These are phyloP conservation scores for Lunasporangiospora selenospora DNA, from an alignment of 192 early-diverging fungal genomes.

Conservation along the genomic window DNA sequence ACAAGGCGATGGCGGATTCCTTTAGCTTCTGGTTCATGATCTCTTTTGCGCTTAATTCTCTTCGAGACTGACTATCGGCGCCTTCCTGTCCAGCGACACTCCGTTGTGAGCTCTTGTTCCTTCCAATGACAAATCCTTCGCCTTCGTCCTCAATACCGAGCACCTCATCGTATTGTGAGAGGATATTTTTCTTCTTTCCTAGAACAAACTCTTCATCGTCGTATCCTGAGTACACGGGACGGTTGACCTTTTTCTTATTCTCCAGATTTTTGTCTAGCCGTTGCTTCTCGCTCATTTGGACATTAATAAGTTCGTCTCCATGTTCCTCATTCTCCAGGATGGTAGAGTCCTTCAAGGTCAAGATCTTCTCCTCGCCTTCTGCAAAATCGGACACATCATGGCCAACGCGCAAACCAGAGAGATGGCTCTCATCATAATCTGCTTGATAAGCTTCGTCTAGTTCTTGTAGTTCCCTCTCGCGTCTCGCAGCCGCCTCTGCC, in stretches of 20 bases:
- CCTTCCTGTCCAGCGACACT: neutral
- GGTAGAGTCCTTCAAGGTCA: conserved; percentile 85
- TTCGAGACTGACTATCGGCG: neutral
- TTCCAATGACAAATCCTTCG: conserved; percentile 44
- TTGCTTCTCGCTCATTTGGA: conserved; percentile 72
- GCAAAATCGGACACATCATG: conserved; percentile 75
- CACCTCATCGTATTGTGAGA: conserved; percentile 87
- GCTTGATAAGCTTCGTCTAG: conserved; percentile 47
- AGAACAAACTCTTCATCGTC: conserved; percentile 74
- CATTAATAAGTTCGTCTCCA: conserved; percentile 77
- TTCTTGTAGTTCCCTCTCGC: conserved; percentile 48
- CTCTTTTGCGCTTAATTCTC: conserved; percentile 22
- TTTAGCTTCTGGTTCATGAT: conserved; percentile 45
- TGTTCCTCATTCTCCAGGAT: conserved; percentile 75
- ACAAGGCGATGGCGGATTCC: conserved; percentile 56
- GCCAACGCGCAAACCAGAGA: conserved; percentile 77
- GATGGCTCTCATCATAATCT: conserved; percentile 41
- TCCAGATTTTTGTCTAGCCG: conserved; percentile 74
- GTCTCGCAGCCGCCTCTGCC: conserved; percentile 42
- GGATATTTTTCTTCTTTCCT: conserved; percentile 57
- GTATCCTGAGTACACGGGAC: conserved; percentile 70
- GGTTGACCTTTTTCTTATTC: conserved; percentile 68
- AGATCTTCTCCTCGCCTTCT: conserved; percentile 75
- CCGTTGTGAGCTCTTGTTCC: conserved; percentile 15
- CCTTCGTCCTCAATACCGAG: conserved; percentile 36